Percentiles rank a stretch among this genome's conserved stretches.
phyloP scores from a whole-genome alignment of 306 rosid genomes.

The Albizia julibrissin region DNA sequence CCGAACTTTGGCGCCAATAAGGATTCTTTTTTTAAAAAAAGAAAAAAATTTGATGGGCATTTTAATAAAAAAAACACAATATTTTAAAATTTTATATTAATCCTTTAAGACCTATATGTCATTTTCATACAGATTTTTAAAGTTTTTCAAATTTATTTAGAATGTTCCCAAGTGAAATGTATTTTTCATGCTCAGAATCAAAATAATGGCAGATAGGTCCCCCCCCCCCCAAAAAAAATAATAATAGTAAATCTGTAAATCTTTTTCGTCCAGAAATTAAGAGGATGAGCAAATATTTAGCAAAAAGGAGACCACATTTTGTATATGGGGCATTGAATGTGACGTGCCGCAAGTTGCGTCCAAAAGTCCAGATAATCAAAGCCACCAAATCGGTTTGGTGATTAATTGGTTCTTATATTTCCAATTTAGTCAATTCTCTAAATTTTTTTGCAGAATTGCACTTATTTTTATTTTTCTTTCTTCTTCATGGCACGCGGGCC shows the following conservation, averaged over 20 bases:
- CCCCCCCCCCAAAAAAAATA: no score
- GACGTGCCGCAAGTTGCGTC: background rate
- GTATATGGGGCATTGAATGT: background rate
- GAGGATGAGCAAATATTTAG: background rate
- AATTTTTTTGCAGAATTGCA: no score
- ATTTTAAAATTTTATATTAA: no score
- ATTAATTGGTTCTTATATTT: background rate
- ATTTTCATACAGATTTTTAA: no score
- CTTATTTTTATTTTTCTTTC: background rate
- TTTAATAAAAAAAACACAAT: no score
- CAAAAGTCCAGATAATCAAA: background rate
- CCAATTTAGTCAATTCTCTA: background rate
- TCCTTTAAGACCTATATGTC: no score
- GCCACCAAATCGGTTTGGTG: background rate
- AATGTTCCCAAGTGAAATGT: background rate
- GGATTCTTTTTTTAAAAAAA: no score
- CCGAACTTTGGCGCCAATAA: rapidly evolving
- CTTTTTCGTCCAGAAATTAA: background rate
- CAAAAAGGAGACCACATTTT: background rate
- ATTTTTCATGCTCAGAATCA: background rate
- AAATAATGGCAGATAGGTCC: background rate
- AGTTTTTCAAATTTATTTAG: no score
- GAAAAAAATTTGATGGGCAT: no score
- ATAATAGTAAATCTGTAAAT: background rate
- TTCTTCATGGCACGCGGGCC: no score